phyloP scores from a whole-genome alignment of 176 grass and related monocot genomes.

The Oryza rufipogon region DNA sequence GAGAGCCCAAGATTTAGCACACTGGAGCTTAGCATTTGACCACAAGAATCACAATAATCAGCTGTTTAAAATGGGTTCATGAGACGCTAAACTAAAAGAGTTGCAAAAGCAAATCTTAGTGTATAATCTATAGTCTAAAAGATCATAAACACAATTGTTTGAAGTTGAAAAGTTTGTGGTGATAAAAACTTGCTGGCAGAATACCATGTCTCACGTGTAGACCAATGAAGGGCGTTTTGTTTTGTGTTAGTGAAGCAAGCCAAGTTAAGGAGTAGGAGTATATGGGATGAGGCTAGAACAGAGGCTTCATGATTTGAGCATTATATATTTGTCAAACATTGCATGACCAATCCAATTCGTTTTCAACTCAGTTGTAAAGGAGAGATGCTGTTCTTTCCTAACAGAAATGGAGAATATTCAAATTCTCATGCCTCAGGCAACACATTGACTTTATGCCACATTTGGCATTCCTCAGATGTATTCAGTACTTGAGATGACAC shows the following conservation, averaged over 20 bases:
- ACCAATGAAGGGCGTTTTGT: too few species aligned
- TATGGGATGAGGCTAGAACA: too few species aligned
- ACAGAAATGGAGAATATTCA: not conserved
- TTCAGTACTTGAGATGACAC: conserved; percentile 25
- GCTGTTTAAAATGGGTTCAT: not conserved
- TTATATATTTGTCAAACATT: not conserved
- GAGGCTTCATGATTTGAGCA: not conserved
- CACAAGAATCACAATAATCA: not conserved
- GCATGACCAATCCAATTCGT: not conserved
- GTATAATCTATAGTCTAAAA: too few species aligned
- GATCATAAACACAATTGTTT: not conserved
- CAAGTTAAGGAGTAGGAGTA: too few species aligned
- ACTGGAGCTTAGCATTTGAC: not conserved
- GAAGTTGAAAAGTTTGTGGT: not conserved
- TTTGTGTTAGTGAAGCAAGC: too few species aligned
- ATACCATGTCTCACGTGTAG: too few species aligned
- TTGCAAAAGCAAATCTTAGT: too few species aligned
- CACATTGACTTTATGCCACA: conserved; percentile 7
- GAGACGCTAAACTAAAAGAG: not conserved
- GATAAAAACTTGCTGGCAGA: too few species aligned
- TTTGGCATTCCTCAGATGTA: not conserved
- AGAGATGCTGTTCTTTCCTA: not conserved
- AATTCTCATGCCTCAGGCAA: not conserved
- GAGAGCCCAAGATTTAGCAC: not conserved
- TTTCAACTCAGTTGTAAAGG: not conserved